Percentiles rank a stretch among this genome's conserved stretches.
Conservation (phyloP, 2,329 filamentous ascomycete genomes). For the Aspergillus ibericus region DNA sequence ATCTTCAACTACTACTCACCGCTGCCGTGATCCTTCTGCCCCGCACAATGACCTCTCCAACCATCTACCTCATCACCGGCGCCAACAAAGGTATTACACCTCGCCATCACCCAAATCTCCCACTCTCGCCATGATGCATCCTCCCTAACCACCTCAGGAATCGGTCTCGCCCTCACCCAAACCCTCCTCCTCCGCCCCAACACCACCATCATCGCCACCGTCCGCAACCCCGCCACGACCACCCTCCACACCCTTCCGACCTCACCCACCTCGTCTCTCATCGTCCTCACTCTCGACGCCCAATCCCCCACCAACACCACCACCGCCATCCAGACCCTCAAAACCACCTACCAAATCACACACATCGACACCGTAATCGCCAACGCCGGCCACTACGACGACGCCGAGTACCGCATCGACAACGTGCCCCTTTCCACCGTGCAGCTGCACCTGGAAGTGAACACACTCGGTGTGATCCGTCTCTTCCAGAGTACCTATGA, state of each 20-base stretch:
- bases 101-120: background rate
- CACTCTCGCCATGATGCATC: background rate
- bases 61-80: conserved; percentile 4
- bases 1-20: background rate
- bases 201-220: background rate
- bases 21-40: background rate
- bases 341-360: background rate
- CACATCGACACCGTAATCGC: conserved; percentile 1
- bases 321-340: background rate
- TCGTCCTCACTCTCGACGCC: background rate
- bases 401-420: background rate
- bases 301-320: background rate
- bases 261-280: background rate
- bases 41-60: background rate
- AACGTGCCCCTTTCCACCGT: background rate
- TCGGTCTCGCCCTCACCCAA: background rate
- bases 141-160: background rate
- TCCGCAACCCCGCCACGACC: background rate
- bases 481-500: background rate
- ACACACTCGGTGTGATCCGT: background rate
- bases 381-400: conserved; percentile 4
- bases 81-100: background rate
- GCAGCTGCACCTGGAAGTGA: conserved; percentile 1
- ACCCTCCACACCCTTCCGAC: background rate
- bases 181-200: background rate